Conservation (phyloP, 2,329 filamentous ascomycete species). For the Colletotrichum ledebouriae region DNA sequence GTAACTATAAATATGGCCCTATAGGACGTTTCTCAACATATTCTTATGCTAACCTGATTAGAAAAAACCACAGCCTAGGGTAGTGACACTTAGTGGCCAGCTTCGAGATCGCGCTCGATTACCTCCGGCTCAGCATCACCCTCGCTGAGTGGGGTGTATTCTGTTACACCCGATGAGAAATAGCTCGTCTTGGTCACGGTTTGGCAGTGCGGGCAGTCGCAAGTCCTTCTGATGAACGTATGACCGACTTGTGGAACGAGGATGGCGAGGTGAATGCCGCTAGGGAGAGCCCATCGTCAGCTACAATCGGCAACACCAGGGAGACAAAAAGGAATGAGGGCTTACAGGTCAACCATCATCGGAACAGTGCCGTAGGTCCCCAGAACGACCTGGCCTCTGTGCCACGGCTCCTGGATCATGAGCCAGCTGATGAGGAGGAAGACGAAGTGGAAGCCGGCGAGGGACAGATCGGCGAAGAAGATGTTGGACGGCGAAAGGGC, state of each 20-base stretch:
- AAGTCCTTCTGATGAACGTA: conserved; percentile 16
- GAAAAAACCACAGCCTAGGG: not conserved
- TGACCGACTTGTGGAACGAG: conserved; percentile 50
- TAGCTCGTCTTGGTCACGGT: conserved; percentile 12
- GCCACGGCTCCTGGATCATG: conserved; percentile 5
- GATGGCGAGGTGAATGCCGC: conserved; percentile 35
- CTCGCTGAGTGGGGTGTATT: conserved; percentile 34
- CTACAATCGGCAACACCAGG: not conserved
- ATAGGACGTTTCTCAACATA: no score
- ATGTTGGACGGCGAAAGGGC: conserved; percentile 40
- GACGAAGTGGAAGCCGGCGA: conserved; percentile 34
- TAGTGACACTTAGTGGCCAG: not conserved
- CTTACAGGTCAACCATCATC: conserved; percentile 44
- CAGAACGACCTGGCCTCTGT: conserved; percentile 33
- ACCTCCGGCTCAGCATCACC: conserved; percentile 19
- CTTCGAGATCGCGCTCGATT: conserved; percentile 12
- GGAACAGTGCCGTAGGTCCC: conserved; percentile 43
- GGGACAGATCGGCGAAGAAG: conserved; percentile 38
- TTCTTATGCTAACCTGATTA: no score
- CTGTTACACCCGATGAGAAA: conserved; percentile 23
- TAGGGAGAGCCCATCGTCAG: not conserved
- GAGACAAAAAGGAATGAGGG: not conserved
- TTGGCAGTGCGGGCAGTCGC: conserved; percentile 34
- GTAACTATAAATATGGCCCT: no score
- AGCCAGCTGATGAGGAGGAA: conserved; percentile 43